Percentiles rank a stretch among this genome's conserved stretches.
Evolutionary conservation across 768 basidiomycete genomes (phyloP).

Genomic region (Rubroboletus pulcherrimus): DNA sequence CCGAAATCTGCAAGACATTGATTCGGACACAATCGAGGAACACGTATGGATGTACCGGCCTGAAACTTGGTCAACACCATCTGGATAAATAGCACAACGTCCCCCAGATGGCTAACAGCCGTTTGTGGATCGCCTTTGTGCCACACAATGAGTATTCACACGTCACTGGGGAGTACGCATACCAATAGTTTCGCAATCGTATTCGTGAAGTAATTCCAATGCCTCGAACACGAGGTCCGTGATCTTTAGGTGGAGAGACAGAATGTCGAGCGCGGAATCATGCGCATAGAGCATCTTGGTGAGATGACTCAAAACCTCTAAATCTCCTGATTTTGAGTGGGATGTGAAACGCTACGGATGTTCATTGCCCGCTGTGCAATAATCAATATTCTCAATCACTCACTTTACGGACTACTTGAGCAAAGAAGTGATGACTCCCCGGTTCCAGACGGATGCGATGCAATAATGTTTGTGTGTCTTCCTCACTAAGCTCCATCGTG

Average conservation of each 20-base stretch:
- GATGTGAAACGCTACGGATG: constrained; percentile 53
- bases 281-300: constrained; percentile 61
- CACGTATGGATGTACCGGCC: constrained; percentile 33
- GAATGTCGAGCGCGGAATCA: constrained; percentile 59
- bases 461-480: constrained; percentile 35
- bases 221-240: constrained; percentile 61
- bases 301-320: constrained; percentile 67
- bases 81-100: constrained; percentile 75
- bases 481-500: constrained; percentile 43
- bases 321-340: constrained; percentile 50
- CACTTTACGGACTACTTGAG: constrained; percentile 56
- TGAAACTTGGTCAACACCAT: constrained; percentile 61
- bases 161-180: constrained; percentile 24
- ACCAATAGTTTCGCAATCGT: constrained; percentile 82
- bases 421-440: constrained; percentile 54
- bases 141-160: background rate
- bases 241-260: constrained; percentile 65
- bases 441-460: constrained; percentile 52
- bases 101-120: constrained; percentile 72
- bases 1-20: constrained; percentile 43
- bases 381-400: constrained; percentile 7
- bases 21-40: background rate
- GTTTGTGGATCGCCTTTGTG: constrained; percentile 75
- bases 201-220: constrained; percentile 60
- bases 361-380: background rate